Evolutionary conservation across 2,329 filamentous ascomycete genomes (phyloP), one percentile per base, ranked within the genome.

Genomic region (Fusarium chaquense): DNA sequence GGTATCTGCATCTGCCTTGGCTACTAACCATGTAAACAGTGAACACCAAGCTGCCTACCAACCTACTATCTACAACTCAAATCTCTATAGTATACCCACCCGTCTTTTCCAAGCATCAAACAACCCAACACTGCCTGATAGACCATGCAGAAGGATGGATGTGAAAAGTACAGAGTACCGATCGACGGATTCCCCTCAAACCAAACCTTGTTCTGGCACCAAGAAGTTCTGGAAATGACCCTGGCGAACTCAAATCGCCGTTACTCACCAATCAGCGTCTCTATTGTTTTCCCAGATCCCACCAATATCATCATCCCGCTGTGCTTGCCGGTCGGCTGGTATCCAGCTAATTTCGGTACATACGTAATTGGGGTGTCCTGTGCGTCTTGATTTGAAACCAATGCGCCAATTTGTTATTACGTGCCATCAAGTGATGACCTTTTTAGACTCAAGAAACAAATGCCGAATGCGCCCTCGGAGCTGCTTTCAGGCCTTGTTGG

Each of bases 131-230:
- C n/a, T 46, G 10, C 44, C 41, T 36, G 28, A 28, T 28, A 10
- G 28, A 9, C 24, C 30, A 24, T 61, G 62, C 66, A 55, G n/a
- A n/a, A 41, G 35, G 44, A 61, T 71, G 58, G 51, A 63, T 54
- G 60, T 16, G n/a, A n/a, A n/a, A n/a, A n/a, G n/a, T 26, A 45
- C 54, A 55, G 70, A 75, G 60, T 20, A 45, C 54, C 54, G 73
- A 75, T 75, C 73, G 73, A 73, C 73, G 58, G 72, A 70, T 73
- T 70, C 63, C 69, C 65, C 61, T 72, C 67, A 72, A 65, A 62
- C 63, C 61, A 60, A 72, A 71, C 73, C 71, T 67, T 73, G 71
- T 68, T 65, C 62, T 67, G 57, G 50, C 57, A 67, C 64, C 56
- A 53, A 69, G 63, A 62, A 59, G 44, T 75, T 75, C 72, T 70